Evolutionary conservation across 108 stramenopile species (phyloP).

Genomic region (Aureococcus anophagefferens): DNA sequence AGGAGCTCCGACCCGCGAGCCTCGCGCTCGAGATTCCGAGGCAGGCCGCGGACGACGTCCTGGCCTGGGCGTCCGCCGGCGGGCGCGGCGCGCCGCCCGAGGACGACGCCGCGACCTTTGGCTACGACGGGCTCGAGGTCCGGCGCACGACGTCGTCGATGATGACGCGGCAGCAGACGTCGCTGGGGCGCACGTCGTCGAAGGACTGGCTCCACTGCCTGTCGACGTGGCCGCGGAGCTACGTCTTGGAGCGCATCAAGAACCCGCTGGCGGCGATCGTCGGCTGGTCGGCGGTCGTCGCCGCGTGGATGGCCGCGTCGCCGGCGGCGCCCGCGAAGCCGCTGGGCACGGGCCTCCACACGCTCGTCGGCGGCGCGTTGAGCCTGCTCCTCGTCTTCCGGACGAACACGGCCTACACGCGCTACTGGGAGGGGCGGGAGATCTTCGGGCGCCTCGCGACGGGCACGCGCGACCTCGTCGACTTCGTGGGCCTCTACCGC

Average conservation of each 20-base stretch:
- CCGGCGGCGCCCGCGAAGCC: conserved; percentile 66
- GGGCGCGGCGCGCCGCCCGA: no score
- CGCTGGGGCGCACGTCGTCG: no score
- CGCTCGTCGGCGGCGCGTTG: conserved; percentile 66
- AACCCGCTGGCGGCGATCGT: background rate
- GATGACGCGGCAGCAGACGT: no score
- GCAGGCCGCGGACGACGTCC: no score
- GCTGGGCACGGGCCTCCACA: no score
- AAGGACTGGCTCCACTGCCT: background rate
- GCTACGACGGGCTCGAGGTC: no score
- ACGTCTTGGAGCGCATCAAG: background rate
- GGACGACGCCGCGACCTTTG: no score
- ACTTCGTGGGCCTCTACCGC: conserved; percentile 42
- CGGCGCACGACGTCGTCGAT: no score
- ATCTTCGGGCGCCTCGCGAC: conserved; percentile 68
- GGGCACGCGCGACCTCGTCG: conserved; percentile 54
- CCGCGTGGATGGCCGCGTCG: background rate
- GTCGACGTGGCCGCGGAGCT: background rate
- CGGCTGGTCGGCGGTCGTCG: background rate
- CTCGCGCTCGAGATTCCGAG: no score
- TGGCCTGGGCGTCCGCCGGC: no score
- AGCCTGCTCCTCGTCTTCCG: conserved; percentile 77
- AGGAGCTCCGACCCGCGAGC: no score
- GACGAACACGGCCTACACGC: conserved; percentile 77
- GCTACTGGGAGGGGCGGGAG: conserved; percentile 79